Conservation (phyloP, 306 rosid genomes). For the Cucurbita pepo region DNA sequence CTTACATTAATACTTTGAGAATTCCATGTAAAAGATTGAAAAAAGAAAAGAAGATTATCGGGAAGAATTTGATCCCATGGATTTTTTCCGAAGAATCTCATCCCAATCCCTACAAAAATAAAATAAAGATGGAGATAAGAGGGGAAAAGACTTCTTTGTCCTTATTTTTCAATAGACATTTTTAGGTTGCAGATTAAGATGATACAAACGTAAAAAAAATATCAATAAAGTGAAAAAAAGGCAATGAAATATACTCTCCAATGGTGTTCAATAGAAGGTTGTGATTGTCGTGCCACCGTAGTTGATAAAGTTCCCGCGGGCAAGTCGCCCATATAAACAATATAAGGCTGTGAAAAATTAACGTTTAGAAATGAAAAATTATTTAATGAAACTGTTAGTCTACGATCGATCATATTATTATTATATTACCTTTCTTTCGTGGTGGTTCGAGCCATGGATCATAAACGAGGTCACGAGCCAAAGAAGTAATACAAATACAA, state of each 20-base stretch:
- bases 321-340: conserved; percentile 67
- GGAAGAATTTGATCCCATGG: too few species aligned
- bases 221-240: not conserved
- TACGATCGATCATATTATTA: too few species aligned
- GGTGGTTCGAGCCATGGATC: not conserved
- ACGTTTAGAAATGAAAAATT: not conserved
- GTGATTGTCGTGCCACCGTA: conserved; percentile 29
- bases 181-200: too few species aligned
- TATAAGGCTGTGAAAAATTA: conserved; percentile 35
- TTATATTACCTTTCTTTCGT: conserved; percentile 4
- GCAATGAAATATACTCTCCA: conserved; percentile 39
- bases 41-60: too few species aligned
- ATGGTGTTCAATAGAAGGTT: conserved; percentile 30
- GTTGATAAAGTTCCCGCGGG: conserved; percentile 8
- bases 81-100: too few species aligned
- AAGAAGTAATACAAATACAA: not conserved
- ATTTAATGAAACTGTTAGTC: not conserved
- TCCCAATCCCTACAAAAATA: too few species aligned
- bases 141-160: too few species aligned
- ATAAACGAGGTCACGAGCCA: not conserved
- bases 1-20: not conserved
- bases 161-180: too few species aligned
- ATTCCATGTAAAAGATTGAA: too few species aligned
- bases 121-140: too few species aligned
- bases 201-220: not conserved